Base-by-base conservation (phyloP, 2,329 filamentous ascomycete genomes). In the Xylariaceae sp. region DNA sequence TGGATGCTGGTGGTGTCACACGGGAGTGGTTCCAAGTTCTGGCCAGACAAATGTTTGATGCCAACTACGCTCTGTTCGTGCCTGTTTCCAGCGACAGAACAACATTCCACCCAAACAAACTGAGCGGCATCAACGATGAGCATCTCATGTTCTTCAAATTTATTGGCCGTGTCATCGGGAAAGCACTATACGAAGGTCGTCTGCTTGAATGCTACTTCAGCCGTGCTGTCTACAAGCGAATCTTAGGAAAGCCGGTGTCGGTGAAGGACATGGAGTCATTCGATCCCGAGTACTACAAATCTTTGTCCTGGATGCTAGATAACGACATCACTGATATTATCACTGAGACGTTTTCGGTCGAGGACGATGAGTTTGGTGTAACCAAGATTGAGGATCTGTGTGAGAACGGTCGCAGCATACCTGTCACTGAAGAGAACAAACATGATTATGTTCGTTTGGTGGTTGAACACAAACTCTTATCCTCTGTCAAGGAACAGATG, bases 221-320 rank as follows among this genome's bases (percentile, higher is more conserved):
- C 72, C 86, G 94, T 65, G 95, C 95, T 12, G 92, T 99, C 45
- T 99, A 99, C 79, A 97, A 97, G 75, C 87, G 90, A 59, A 96
- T 99, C 57, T 82, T 99, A 27, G 89, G 94, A 66, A 95, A 95
- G 68, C 83, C 89, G 3, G 92, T 97, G 38, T 96, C 91, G 9
- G 87, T 99, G 70, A 99, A 99, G 75, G 94, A 99, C 64, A 97
- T 99, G 90, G 94, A 99, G 70, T 96, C 91, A 18, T 87, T 99
- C 54, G 94, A 99, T 68, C 85, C 95, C 3, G 92, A 99, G 63
- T 99, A 99, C 74, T 96, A 97, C 82, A 99, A 97, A 70, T 97
- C 92, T 12, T 80, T 99, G 18, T 83, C 94, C 53, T 99, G 95
- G 95, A 97, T 99, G 85, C 78, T 97, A 50, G 89, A 96, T 66